Conservation (phyloP, 305 asterid species). For the Plantago lanceolata region DNA sequence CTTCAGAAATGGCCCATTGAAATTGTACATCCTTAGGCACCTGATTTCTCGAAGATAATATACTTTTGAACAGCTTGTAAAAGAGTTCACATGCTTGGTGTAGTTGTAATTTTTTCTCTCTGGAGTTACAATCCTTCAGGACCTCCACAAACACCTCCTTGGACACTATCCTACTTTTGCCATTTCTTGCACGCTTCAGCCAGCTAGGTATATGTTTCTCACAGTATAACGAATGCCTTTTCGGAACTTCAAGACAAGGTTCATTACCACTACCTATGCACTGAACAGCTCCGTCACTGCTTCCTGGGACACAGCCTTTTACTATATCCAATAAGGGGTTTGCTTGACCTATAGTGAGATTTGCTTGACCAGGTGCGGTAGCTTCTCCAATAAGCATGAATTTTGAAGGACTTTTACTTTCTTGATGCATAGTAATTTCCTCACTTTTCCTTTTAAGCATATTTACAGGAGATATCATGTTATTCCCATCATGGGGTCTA, state of each 20-base stretch:
- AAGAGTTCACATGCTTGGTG: constrained; percentile 96
- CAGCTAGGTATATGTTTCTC: constrained; percentile 94
- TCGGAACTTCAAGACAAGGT: constrained; percentile 64
- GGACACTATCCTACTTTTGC: constrained; percentile 85
- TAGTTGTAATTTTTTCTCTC: constrained; percentile 70
- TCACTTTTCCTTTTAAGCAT: constrained; percentile 63
- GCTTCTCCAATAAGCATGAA: constrained; percentile 37
- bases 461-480: constrained; percentile 34
- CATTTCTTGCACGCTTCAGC: constrained; percentile 99
- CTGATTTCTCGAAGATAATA: constrained; percentile 77
- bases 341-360: constrained; percentile 23
- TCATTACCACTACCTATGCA: constrained; percentile 72
- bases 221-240: constrained; percentile 75
- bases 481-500: constrained; percentile 57
- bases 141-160: constrained; percentile 89
- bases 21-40: constrained; percentile 88
- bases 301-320: constrained; percentile 34
- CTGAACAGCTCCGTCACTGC: constrained; percentile 39
- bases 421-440: constrained; percentile 35
- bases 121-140: constrained; percentile 54
- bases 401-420: constrained; percentile 33
- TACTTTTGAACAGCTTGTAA: constrained; percentile 79
- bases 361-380: constrained; percentile 38
- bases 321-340: constrained; percentile 44
- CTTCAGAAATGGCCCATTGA: constrained; percentile 93